These are phyloP conservation scores for Neocucurbitaria cava DNA, from an alignment of 2,329 filamentous ascomycete species.

Conservation along the genomic window DNA sequence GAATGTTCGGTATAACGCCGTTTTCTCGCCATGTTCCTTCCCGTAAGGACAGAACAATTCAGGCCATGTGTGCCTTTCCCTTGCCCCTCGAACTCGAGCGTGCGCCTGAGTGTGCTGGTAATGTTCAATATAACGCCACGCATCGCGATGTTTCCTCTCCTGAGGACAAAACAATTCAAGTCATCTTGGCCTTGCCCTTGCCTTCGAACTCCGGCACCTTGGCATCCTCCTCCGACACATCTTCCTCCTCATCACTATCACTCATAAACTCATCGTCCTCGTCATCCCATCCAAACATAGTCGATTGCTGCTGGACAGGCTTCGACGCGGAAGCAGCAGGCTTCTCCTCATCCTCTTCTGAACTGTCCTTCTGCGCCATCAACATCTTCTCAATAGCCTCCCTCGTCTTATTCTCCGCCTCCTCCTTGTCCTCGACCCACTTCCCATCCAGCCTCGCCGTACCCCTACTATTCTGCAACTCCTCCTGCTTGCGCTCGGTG, in stretches of 20 bases:
- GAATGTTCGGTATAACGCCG: neutral
- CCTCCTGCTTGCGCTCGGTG: constrained; percentile 82
- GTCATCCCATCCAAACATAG: constrained; percentile 80
- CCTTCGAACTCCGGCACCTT: constrained; percentile 40
- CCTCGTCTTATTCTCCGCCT: constrained; percentile 81
- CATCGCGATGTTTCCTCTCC: neutral
- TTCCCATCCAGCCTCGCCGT: constrained; percentile 76
- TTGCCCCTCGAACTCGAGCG: constrained; percentile 47
- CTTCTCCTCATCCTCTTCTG: constrained; percentile 39
- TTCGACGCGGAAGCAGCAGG: constrained; percentile 33
- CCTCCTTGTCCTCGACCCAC: constrained; percentile 95
- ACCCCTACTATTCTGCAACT: constrained; percentile 77
- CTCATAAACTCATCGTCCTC: constrained; percentile 64
- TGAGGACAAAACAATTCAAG: constrained; percentile 1
- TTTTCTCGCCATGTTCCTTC: neutral
- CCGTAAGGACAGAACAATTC: neutral
- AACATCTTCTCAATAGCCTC: constrained; percentile 70
- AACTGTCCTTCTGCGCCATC: constrained; percentile 54
- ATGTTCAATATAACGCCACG: neutral
- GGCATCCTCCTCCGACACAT: constrained; percentile 42
- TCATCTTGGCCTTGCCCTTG: constrained; percentile 54
- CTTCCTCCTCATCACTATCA: constrained; percentile 56
- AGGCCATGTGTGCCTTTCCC: constrained; percentile 51
- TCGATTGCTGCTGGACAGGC: constrained; percentile 48
- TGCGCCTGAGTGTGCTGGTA: constrained; percentile 10